phyloP scores from a whole-genome alignment of 2,329 filamentous ascomycete species.

The Aspergillus sp. region DNA sequence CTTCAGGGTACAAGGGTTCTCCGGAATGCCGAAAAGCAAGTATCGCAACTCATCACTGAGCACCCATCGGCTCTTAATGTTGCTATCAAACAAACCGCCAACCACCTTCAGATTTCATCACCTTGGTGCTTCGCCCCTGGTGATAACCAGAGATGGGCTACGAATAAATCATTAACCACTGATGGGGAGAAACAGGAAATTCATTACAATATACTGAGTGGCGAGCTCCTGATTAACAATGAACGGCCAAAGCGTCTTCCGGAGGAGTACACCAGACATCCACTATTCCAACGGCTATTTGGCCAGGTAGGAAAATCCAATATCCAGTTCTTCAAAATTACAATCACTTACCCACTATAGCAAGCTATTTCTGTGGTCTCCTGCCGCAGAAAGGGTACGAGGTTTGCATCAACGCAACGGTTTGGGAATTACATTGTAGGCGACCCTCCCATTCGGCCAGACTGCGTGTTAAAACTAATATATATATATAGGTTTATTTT shows the following conservation, averaged over 20 bases:
- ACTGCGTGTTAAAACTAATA: slow-evolving; percentile 1
- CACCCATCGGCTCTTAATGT: slow-evolving; percentile 8
- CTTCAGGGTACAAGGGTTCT: slow-evolving; percentile 11
- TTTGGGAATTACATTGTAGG: slow-evolving; percentile 27
- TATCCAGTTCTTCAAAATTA: neutral
- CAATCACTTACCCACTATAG: slow-evolving; percentile 5
- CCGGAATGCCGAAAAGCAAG: neutral
- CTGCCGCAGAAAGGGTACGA: slow-evolving; percentile 35
- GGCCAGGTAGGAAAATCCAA: slow-evolving; percentile 5
- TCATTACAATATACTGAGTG: slow-evolving; percentile 14
- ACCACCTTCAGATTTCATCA: neutral
- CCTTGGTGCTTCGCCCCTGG: slow-evolving; percentile 4
- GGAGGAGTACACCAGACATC: slow-evolving; percentile 8
- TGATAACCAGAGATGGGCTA: slow-evolving; percentile 5
- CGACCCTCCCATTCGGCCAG: neutral
- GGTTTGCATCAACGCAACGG: slow-evolving; percentile 30
- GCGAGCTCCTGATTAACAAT: slow-evolving; percentile 18
- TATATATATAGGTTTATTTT: slow-evolving; percentile 21
- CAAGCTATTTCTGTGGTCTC: slow-evolving; percentile 33
- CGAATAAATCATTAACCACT: neutral
- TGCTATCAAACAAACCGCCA: slow-evolving; percentile 1
- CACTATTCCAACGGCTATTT: slow-evolving; percentile 9
- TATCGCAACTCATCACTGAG: slow-evolving; percentile 1
- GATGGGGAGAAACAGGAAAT: slow-evolving; percentile 1
- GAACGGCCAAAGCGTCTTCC: slow-evolving; percentile 14